phyloP scores from a whole-genome alignment of 805 yeast species.

The Komagataella kurtzmanii region DNA sequence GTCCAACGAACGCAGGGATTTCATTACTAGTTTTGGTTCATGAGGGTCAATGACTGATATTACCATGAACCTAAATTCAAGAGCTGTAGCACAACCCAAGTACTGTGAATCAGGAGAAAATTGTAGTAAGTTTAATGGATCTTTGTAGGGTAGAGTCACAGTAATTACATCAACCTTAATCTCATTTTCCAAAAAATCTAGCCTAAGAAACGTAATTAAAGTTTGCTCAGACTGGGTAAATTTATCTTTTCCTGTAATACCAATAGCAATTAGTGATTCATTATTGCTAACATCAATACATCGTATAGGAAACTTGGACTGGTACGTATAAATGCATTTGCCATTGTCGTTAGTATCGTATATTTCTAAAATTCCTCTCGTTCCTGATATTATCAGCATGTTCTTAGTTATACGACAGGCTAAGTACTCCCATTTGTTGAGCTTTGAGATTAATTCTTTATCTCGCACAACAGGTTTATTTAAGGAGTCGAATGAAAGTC shows the following conservation, averaged over 20 bases:
- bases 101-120: conserved; percentile 64
- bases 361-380: conserved; percentile 58
- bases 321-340: conserved; percentile 50
- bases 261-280: conserved; percentile 59
- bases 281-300: conserved; percentile 61
- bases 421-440: conserved; percentile 42
- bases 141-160: conserved; percentile 74
- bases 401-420: conserved; percentile 45
- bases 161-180: conserved; percentile 43
- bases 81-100: conserved; percentile 59
- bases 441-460: conserved; percentile 13
- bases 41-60: conserved; percentile 52
- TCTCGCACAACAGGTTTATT: conserved; percentile 9
- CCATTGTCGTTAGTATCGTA: conserved; percentile 47
- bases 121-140: conserved; percentile 63
- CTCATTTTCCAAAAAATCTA: conserved; percentile 7
- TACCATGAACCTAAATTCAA: conserved; percentile 70
- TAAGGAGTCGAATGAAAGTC: conserved; percentile 30
- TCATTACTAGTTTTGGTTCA: conserved; percentile 57
- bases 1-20: conserved; percentile 48
- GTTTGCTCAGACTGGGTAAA: conserved; percentile 63
- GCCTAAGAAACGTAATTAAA: conserved; percentile 41
- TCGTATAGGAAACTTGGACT: conserved; percentile 63
- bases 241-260: conserved; percentile 71
- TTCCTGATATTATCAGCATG: conserved; percentile 55